Percentiles rank a stretch among this genome's conserved stretches.
Conservation (phyloP, 2,329 filamentous ascomycete species). For the Verruconis gallopava region DNA sequence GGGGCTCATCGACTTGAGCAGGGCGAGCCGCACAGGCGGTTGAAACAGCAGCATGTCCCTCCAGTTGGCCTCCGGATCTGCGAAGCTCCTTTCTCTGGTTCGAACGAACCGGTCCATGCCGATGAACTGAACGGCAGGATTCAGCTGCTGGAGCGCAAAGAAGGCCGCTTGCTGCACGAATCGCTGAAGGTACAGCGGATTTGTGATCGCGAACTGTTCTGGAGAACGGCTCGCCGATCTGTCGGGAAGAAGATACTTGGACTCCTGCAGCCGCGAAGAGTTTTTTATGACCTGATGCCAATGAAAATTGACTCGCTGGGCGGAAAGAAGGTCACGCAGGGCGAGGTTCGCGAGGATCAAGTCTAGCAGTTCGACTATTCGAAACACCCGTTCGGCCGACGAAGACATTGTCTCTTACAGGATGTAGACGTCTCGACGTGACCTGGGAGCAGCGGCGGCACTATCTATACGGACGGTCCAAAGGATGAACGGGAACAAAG, state of each 20-base stretch:
- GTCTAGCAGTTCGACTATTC: conserved; percentile 3
- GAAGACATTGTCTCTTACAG: not conserved
- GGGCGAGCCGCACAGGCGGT: not conserved
- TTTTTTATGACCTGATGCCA: conserved; percentile 4
- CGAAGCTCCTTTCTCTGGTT: not conserved
- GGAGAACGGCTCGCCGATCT: not conserved
- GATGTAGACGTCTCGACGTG: too few species aligned
- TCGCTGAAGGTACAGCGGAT: conserved; percentile 6
- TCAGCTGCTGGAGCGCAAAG: not conserved
- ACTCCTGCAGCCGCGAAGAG: not conserved
- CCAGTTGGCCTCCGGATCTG: not conserved
- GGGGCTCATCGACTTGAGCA: not conserved
- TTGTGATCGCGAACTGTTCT: not conserved
- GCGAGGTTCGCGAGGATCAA: conserved; percentile 6
- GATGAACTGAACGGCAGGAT: not conserved
- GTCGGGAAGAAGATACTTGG: conserved; percentile 2
- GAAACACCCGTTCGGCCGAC: not conserved
- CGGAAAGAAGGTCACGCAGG: conserved; percentile 5
- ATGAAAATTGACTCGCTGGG: conserved; percentile 5
- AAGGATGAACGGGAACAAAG: too few species aligned
- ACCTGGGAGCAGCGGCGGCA: too few species aligned
- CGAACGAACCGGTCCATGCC: conserved; percentile 4
- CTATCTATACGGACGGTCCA: too few species aligned
- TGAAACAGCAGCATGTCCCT: conserved; percentile 4
- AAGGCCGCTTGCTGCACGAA: conserved; percentile 7